Base-by-base conservation (phyloP, 169 alveolate species). In the Eimeria falciformis region DNA sequence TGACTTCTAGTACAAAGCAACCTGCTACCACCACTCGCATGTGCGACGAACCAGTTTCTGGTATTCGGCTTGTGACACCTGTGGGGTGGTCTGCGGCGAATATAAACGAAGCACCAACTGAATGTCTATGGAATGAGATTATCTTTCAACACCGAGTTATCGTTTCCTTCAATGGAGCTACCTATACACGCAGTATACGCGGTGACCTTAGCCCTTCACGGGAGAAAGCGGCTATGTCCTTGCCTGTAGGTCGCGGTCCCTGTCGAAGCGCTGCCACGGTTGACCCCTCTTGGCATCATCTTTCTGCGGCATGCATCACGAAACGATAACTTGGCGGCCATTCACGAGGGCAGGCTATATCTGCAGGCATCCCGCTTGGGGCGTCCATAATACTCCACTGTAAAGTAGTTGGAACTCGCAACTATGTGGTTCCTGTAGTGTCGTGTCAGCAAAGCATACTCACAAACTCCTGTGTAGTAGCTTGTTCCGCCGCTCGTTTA, bases 201-300 rank as follows among this genome's bases (percentile, higher is more conserved):
- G 62, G 62, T 14, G 7, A 14, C 14, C 14, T 14, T 50, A 14
- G n/a, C 7, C 7, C 62, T 14, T 14, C 14, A 50, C 62, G 62
- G 62, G 7, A 50, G n/a, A 50, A 50, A 50, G 62, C n/a, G n/a
- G n/a, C n/a, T 65, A 50, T 11, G 33, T 14, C 23, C 89, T 53
- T 81, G 75, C 89, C 89, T 81, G 89, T 47, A 89, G 82, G 50
- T 89, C 93, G 18, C 93, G 77, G 7, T 89, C 93, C 56, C 93
- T 79, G 50, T 89, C 93, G 83, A 89, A 89, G 43, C 93, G 93
- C 66, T 81, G 84, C 93, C 93, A 89, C 58, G 93, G 93, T 58
- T 89, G 93, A 27, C 93, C 93, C 71, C 43, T 81, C 55, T 89
- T 71, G 17, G 62, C 37, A 45, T 89, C 93, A 2, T 73, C 89